Conservation (phyloP, 768 basidiomycete genomes). For the Suillus sp. region DNA sequence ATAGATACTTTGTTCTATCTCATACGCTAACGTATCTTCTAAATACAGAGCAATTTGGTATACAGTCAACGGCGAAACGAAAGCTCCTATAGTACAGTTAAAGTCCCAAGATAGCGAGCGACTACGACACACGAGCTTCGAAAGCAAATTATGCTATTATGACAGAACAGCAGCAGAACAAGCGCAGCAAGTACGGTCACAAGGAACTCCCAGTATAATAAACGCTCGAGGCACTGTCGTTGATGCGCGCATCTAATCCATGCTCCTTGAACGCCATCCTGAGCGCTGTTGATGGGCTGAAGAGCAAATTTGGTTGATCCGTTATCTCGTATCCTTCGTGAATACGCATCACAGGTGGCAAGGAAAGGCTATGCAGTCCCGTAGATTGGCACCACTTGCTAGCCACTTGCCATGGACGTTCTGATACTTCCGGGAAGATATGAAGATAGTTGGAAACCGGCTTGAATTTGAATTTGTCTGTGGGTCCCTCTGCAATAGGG, state of each 20-base stretch:
- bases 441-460: slow-evolving; percentile 3
- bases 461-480: slow-evolving; percentile 7
- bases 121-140: background rate
- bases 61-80: background rate
- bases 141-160: background rate
- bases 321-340: background rate
- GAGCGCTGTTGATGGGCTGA: slow-evolving; percentile 7
- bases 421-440: slow-evolving; percentile 6
- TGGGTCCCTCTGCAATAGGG: background rate
- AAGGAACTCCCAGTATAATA: background rate
- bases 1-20: background rate
- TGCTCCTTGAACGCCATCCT: slow-evolving; percentile 8
- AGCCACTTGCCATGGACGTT: slow-evolving; percentile 5
- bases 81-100: background rate
- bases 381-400: background rate
- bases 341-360: slow-evolving; percentile 2
- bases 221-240: background rate
- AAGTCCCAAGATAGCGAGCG: background rate
- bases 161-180: background rate
- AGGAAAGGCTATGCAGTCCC: background rate
- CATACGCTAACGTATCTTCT: background rate
- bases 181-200: background rate
- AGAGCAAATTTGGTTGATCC: slow-evolving; percentile 1
- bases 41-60: background rate
- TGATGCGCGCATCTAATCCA: background rate